These are phyloP conservation scores for Phytophthora fragariae DNA, from an alignment of 352 stramenopile genomes.

Conservation along the genomic window DNA sequence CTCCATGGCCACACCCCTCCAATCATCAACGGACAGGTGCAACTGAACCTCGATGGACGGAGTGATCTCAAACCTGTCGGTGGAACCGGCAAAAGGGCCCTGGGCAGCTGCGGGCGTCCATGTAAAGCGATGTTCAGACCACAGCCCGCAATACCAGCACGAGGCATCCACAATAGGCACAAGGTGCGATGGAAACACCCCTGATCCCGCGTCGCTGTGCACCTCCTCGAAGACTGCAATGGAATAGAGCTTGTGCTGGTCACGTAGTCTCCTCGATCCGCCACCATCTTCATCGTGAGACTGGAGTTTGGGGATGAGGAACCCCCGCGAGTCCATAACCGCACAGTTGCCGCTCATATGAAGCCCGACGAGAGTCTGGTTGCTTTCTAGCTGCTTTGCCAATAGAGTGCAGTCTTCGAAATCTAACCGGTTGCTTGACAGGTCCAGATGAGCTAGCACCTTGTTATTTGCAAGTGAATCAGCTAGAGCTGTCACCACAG, in stretches of 20 bases:
- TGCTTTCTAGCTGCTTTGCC: conserved; percentile 67
- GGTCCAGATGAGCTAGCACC: conserved; percentile 67
- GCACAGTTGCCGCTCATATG: conserved; percentile 84
- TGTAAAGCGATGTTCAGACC: conserved; percentile 77
- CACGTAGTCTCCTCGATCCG: conserved; percentile 44
- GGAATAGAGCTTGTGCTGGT: conserved; percentile 84
- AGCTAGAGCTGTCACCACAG: conserved; percentile 61
- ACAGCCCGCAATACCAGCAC: conserved; percentile 84
- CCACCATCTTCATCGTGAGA: conserved; percentile 35
- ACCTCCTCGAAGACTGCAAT: conserved; percentile 78
- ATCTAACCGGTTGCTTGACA: conserved; percentile 80
- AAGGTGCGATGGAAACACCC: conserved; percentile 59
- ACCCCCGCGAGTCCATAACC: conserved; percentile 69
- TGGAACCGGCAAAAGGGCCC: conserved; percentile 46
- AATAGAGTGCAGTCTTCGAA: conserved; percentile 66
- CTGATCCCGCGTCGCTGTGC: conserved; percentile 64
- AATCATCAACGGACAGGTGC: conserved; percentile 78
- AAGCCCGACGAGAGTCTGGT: conserved; percentile 77
- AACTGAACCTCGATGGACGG: conserved; percentile 54
- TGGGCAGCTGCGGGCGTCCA: conserved; percentile 57
- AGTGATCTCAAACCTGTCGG: conserved; percentile 41
- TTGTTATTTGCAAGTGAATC: conserved; percentile 84
- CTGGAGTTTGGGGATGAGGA: conserved; percentile 64
- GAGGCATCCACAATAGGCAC: conserved; percentile 66
- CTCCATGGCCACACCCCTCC: conserved; percentile 74